Conservation (phyloP, 495 filamentous ascomycete species). For the Glonium stellatum region DNA sequence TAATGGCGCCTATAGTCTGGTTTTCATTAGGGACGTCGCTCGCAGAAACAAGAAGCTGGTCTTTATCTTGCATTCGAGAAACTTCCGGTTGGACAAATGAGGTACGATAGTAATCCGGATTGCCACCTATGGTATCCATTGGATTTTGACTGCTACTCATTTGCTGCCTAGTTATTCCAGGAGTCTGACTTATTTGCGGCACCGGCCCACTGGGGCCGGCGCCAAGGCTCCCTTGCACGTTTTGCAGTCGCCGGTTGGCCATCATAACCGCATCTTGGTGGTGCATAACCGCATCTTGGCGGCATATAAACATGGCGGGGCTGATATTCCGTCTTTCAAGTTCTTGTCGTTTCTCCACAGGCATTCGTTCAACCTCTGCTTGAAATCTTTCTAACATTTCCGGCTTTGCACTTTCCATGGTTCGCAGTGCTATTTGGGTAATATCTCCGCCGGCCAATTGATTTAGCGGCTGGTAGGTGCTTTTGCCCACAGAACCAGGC, state of each 20-base stretch:
- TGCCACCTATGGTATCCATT: conserved; percentile 40
- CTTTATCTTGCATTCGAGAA: conserved; percentile 55
- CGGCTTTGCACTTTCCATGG: conserved; percentile 37
- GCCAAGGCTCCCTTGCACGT: conserved; percentile 7
- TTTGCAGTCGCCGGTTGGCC: conserved; percentile 9
- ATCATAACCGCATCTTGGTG: conserved; percentile 42
- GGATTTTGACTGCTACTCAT: conserved; percentile 27
- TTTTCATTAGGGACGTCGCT: conserved; percentile 48
- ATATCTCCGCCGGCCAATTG: conserved; percentile 39
- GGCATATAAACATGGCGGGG: conserved; percentile 46
- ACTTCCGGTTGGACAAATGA: conserved; percentile 50
- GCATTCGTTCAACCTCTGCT: conserved; percentile 37
- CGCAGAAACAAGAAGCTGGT: conserved; percentile 59
- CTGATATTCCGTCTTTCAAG: conserved; percentile 40
- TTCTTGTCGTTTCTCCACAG: conserved; percentile 41
- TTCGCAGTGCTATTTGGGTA: conserved; percentile 38
- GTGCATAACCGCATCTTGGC: conserved; percentile 40
- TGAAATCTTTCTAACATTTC: conserved; percentile 45
- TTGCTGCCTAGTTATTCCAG: conserved; percentile 40
- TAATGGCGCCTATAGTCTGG: conserved; percentile 38
- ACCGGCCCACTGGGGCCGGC: conserved; percentile 3
- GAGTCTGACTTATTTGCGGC: conserved; percentile 27
- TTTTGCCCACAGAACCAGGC: too few relatives aligned
- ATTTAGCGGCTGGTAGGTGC: conserved; percentile 9
- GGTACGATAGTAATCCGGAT: conserved; percentile 44